Conservation (phyloP, 1,284 basidiomycete genomes). For the Austroboletus novae-zelandiae region DNA sequence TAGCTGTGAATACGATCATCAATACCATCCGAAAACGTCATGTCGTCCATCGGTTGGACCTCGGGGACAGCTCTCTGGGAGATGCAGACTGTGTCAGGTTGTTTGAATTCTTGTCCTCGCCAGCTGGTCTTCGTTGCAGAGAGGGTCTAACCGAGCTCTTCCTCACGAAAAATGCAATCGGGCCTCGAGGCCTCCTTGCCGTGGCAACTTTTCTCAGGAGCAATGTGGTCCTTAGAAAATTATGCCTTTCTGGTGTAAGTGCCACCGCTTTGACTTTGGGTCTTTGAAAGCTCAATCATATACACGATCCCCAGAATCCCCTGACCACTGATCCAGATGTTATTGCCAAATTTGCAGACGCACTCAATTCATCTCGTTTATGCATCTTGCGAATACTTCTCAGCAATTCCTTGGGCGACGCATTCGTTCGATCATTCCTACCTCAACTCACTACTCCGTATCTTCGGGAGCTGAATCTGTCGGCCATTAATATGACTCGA, state of each 20-base stretch:
- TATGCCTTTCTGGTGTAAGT: constrained; percentile 60
- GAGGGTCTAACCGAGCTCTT: constrained; percentile 50
- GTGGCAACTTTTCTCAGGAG: constrained; percentile 50
- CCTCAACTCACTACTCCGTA: constrained; percentile 43
- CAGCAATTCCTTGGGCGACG: constrained; percentile 37
- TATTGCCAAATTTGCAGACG: constrained; percentile 31
- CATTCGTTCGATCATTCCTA: constrained; percentile 51
- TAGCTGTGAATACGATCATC: constrained; percentile 27
- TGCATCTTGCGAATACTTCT: constrained; percentile 32
- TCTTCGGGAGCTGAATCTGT: constrained; percentile 56
- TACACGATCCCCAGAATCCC: constrained; percentile 22
- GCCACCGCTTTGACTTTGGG: constrained; percentile 30
- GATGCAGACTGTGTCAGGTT: constrained; percentile 56
- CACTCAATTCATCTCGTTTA: constrained; percentile 30
- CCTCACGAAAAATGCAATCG: constrained; percentile 56
- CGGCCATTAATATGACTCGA: constrained; percentile 49
- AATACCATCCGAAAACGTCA: constrained; percentile 28
- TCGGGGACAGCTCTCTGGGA: constrained; percentile 31
- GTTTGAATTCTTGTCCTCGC: constrained; percentile 53
- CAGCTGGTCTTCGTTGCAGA: constrained; percentile 42
- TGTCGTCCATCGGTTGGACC: constrained; percentile 30
- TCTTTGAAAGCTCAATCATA: constrained; percentile 28
- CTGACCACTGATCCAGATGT: constrained; percentile 23
- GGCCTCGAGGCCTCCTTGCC: constrained; percentile 51
- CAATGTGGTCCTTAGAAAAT: constrained; percentile 45